Conservation (phyloP, 768 basidiomycete species). For the Xanthoconium stramineum region DNA sequence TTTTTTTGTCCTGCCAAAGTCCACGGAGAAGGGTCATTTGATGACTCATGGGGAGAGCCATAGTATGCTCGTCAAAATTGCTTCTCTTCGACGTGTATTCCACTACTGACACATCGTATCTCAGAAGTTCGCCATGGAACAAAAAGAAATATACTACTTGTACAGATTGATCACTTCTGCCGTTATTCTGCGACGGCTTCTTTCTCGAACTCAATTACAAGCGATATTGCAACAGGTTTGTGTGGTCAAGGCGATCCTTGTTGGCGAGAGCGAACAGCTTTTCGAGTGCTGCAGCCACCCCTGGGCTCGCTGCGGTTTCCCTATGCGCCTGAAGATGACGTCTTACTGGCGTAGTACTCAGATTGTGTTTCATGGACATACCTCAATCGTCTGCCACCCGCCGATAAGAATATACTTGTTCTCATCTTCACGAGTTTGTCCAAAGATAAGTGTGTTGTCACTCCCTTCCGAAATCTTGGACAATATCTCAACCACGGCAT, state of each 20-base stretch:
- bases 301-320: conserved; percentile 9
- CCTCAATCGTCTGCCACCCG: conserved; percentile 27
- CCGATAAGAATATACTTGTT: conserved; percentile 9
- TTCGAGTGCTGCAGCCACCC: neutral
- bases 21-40: too few relatives aligned
- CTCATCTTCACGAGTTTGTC: conserved; percentile 18
- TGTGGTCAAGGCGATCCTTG: conserved; percentile 15
- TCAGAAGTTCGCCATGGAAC: too few relatives aligned
- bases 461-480: conserved; percentile 10
- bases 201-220: neutral
- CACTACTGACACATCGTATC: too few relatives aligned
- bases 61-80: too few relatives aligned
- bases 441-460: conserved; percentile 16
- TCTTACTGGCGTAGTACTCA: neutral
- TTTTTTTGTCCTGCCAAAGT: too few relatives aligned
- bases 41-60: too few relatives aligned
- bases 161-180: too few relatives aligned
- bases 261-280: conserved; percentile 13
- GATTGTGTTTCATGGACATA: conserved; percentile 1
- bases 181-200: too few relatives aligned
- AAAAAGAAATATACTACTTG: too few relatives aligned
- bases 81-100: too few relatives aligned
- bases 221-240: conserved; percentile 6
- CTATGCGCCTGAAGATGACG: conserved; percentile 12
- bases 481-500: conserved; percentile 8